Conservation (phyloP, 108 stramenopile species). For the Stephanodiscus triporus region DNA sequence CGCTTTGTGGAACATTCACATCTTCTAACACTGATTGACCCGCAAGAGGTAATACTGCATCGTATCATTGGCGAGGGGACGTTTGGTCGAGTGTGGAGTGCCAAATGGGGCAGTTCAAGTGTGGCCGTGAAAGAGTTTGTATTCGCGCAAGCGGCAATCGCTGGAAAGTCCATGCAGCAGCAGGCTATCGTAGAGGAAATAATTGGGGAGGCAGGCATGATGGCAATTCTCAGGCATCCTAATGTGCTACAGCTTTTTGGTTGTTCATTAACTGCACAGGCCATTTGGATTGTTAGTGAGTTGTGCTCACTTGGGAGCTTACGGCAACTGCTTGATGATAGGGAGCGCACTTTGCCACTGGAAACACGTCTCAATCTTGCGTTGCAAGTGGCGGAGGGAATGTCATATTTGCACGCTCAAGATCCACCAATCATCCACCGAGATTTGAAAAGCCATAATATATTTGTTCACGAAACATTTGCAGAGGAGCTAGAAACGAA, state of each 20-base stretch:
- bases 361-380: slow-evolving; percentile 70
- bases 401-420: slow-evolving; percentile 94
- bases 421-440: slow-evolving; percentile 97
- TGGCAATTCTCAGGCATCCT: slow-evolving; percentile 96
- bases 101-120: slow-evolving; percentile 90
- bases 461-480: slow-evolving; percentile 94
- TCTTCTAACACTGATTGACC: slow-evolving; percentile 91
- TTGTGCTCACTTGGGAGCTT: slow-evolving; percentile 92
- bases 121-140: slow-evolving; percentile 99
- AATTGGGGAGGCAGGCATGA: slow-evolving; percentile 98
- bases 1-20: slow-evolving; percentile 90
- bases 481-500: slow-evolving; percentile 52
- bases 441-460: slow-evolving; percentile 98
- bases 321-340: slow-evolving; percentile 91
- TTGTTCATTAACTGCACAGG: slow-evolving; percentile 93
- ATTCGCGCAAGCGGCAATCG: slow-evolving; percentile 97
- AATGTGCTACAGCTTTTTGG: slow-evolving; percentile 96
- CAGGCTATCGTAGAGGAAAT: slow-evolving; percentile 97
- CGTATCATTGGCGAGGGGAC: slow-evolving; percentile 97
- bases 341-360: slow-evolving; percentile 59
- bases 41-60: slow-evolving; percentile 95
- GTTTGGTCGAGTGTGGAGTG: slow-evolving; percentile 98
- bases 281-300: slow-evolving; percentile 98
- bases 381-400: slow-evolving; percentile 95
- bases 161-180: slow-evolving; percentile 93